A percentile compares a stretch with the other conserved stretches of the same genome.
Evolutionary conservation across 1,139 yeast genomes (phyloP).

Genomic region (Yamadazyma membranifaciens): DNA sequence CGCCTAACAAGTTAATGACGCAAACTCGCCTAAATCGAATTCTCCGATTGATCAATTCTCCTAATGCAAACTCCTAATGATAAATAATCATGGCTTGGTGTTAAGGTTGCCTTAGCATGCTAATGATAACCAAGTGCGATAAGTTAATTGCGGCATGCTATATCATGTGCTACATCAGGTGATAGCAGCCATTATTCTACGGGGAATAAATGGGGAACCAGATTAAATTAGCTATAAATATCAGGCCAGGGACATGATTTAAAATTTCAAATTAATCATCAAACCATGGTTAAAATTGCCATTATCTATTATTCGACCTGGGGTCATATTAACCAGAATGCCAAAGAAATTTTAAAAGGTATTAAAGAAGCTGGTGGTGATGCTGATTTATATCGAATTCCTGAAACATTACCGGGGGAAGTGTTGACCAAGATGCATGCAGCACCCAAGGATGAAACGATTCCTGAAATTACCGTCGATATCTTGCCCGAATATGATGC

Average conservation of each 20-base stretch:
- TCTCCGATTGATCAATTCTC: no score
- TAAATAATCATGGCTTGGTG: no score
- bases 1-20: no score
- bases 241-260: not conserved
- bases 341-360: slow-evolving; percentile 70
- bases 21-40: no score
- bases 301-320: slow-evolving; percentile 80
- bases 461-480: slow-evolving; percentile 64
- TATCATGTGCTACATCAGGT: no score
- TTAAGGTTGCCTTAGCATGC: no score
- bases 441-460: slow-evolving; percentile 58
- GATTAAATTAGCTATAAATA: no score
- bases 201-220: no score
- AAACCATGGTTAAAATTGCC: slow-evolving; percentile 22
- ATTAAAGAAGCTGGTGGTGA: slow-evolving; percentile 70
- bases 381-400: slow-evolving; percentile 73
- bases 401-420: slow-evolving; percentile 74
- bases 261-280: slow-evolving; percentile 1
- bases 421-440: slow-evolving; percentile 60
- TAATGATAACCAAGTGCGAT: no score
- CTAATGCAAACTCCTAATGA: no score
- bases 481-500: slow-evolving; percentile 67
- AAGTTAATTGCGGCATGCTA: no score
- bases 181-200: no score
- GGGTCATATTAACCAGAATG: slow-evolving; percentile 72